Evolutionary conservation across 441 rosid genomes (phyloP).

Genomic region (Populus hybrid): DNA sequence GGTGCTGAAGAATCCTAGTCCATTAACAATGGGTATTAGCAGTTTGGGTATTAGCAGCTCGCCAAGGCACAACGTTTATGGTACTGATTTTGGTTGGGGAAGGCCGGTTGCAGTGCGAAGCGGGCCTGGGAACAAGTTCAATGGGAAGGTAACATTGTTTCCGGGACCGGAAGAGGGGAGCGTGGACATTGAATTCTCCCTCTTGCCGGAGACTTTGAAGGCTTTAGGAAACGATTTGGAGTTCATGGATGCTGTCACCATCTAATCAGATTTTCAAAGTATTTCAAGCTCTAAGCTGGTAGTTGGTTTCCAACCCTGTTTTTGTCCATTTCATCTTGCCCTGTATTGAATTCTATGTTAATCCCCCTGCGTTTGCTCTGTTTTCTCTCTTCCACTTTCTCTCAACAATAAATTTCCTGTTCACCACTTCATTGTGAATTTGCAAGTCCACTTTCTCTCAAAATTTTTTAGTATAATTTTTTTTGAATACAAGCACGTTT

Average conservation of each 20-base stretch:
- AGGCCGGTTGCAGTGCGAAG: conserved; percentile 34
- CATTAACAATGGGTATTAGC: neutral
- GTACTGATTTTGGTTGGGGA: conserved; percentile 51
- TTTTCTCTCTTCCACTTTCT: no score
- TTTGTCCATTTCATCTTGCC: no score
- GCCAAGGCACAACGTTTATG: conserved; percentile 32
- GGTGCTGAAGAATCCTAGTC: conserved; percentile 14
- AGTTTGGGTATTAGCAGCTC: conserved; percentile 20
- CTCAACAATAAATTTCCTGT: no score
- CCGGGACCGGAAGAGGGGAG: conserved; percentile 36
- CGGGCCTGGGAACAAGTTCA: conserved; percentile 17
- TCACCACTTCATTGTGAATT: no score
- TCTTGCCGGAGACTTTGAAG: conserved; percentile 15
- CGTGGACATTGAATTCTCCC: conserved; percentile 29
- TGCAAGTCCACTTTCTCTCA: no score
- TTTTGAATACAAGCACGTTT: no score
- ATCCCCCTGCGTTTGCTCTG: no score
- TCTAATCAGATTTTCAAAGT: neutral
- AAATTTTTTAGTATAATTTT: no score
- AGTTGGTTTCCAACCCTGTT: no score
- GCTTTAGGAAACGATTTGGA: conserved; percentile 12
- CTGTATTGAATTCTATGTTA: no score
- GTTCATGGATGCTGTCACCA: conserved; percentile 14
- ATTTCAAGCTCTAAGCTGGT: no score
- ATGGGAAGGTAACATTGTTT: conserved; percentile 22